Percentiles rank a stretch among this genome's conserved stretches.
Evolutionary conservation across 495 filamentous ascomycete species (phyloP).

Genomic region (Pseudomonodictys pantanalensis): DNA sequence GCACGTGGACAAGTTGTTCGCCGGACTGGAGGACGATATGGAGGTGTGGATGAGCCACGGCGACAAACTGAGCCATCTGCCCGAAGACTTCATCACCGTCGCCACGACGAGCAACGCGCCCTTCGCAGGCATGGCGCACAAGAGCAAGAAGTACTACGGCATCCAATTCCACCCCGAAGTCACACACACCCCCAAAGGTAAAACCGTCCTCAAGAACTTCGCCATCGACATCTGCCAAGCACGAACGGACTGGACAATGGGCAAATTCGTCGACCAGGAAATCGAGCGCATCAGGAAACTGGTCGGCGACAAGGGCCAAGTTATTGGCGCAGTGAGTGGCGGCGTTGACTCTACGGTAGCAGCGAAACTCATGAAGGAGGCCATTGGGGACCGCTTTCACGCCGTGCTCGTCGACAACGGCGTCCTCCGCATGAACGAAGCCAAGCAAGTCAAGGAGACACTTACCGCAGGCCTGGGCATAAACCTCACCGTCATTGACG

Average conservation of each 20-base stretch:
- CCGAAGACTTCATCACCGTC: conserved; percentile 66
- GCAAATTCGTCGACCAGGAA: conserved; percentile 72
- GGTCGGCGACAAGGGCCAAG: conserved; percentile 76
- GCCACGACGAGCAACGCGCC: conserved; percentile 72
- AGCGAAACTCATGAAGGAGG: conserved; percentile 77
- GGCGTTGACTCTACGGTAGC: conserved; percentile 93
- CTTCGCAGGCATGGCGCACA: conserved; percentile 78
- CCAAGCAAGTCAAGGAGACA: conserved; percentile 70
- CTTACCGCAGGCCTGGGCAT: conserved; percentile 78
- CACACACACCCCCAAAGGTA: conserved; percentile 65
- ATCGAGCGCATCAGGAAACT: conserved; percentile 70
- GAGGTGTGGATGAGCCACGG: conserved; percentile 85
- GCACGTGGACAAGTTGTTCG: conserved; percentile 71
- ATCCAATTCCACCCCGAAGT: conserved; percentile 91
- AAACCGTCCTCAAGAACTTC: conserved; percentile 70
- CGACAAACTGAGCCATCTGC: conserved; percentile 74
- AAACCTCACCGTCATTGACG: conserved; percentile 86
- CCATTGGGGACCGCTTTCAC: conserved; percentile 83
- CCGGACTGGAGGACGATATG: conserved; percentile 61
- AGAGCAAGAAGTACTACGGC: conserved; percentile 64
- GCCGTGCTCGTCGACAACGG: conserved; percentile 88
- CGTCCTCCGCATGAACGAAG: conserved; percentile 83
- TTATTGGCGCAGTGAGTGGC: conserved; percentile 81
- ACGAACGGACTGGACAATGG: conserved; percentile 77
- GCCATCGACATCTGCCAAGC: conserved; percentile 74